phyloP scores from a whole-genome alignment of 495 filamentous ascomycete genomes.

The Saxophila tyrrhenica region DNA sequence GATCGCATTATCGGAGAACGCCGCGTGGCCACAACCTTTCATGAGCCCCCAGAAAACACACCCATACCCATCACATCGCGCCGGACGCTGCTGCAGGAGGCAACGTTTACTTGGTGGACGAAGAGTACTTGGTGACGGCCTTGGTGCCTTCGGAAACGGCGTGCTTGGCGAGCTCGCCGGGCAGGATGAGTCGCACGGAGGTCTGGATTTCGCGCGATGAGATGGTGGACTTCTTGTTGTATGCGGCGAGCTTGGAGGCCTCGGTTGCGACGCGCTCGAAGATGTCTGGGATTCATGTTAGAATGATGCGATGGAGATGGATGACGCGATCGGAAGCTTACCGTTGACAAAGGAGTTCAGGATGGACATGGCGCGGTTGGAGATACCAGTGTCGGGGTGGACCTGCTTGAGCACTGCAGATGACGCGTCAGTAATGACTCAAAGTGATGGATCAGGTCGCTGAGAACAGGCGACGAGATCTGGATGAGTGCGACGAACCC shows the following conservation, averaged over 20 bases:
- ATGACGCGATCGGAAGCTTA: conserved; percentile 36
- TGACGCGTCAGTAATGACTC: conserved; percentile 32
- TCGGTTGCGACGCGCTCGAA: conserved; percentile 99
- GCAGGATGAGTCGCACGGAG: conserved; percentile 93
- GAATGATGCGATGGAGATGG: conserved; percentile 3
- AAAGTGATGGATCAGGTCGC: conserved; percentile 5
- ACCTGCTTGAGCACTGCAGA: conserved; percentile 94
- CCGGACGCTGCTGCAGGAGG: neutral
- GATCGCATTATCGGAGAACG: conserved; percentile 33
- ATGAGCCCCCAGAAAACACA: conserved; percentile 17
- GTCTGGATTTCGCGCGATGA: conserved; percentile 99
- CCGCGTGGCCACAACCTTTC: conserved; percentile 27
- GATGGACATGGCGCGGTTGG: conserved; percentile 99
- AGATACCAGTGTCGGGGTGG: conserved; percentile 99
- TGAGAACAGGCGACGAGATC: conserved; percentile 3
- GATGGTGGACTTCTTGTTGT: conserved; percentile 99
- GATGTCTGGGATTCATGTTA: conserved; percentile 57
- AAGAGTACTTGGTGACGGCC: conserved; percentile 99
- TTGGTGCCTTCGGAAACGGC: conserved; percentile 99
- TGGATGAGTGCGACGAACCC: conserved; percentile 44
- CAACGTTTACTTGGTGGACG: conserved; percentile 81
- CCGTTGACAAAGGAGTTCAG: conserved; percentile 99
- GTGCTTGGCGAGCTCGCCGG: conserved; percentile 97
- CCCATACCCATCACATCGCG: neutral
- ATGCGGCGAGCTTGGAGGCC: conserved; percentile 96